Evolutionary conservation across 2,329 filamentous ascomycete species (phyloP), one percentile per base, ranked within the genome.

Genomic region (Ceratocystis albifundus): DNA sequence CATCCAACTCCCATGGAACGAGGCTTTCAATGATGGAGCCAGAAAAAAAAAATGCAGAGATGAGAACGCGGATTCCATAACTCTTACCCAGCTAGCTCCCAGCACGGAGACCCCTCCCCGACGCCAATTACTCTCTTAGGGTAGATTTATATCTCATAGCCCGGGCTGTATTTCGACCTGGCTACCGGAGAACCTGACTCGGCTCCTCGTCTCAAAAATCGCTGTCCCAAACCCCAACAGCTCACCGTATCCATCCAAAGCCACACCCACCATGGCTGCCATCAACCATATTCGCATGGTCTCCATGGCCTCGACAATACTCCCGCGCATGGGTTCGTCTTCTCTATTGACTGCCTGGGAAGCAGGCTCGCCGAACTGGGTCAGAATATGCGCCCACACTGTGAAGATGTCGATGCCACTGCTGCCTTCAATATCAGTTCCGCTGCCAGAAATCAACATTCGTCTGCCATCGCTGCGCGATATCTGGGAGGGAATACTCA

Each of bases 401-500:
- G 22, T 68, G 12, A 62, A 62, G 20, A 65, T 65, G 66, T 32
- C 66, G 25, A 45, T 77, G 69, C 76, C 80, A 64, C 76, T 81
- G 71, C 75, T 85, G 68, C 80, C 80, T 67, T 80, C 79, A 70
- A 74, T 85, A 41, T 77, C 82, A 17, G 77, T 87, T 68, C 78
- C 84, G 5, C 75, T 88, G 48, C 84, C 88, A 28, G 78, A 82
- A 48, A 79, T 89, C 70, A 80, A 85, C 70, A 73, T 81, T 67
- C 77, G 77, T 66, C 72, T 83, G 10, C 80, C 80, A 7, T 84
- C 79, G 62, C 77, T 96, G 25, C 86, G 84, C 66, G 89, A 88
- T 69, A 86, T 99, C 72, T 97, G 93, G 93, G 93, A 96, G 71
- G 91, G 89, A 4, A 84, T 99, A 59, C 81, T 99, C 71, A 87